Percentiles rank a stretch among this genome's conserved stretches.
Evolutionary conservation across 352 stramenopile species (phyloP).

Genomic region (Pythium dissotocum): DNA sequence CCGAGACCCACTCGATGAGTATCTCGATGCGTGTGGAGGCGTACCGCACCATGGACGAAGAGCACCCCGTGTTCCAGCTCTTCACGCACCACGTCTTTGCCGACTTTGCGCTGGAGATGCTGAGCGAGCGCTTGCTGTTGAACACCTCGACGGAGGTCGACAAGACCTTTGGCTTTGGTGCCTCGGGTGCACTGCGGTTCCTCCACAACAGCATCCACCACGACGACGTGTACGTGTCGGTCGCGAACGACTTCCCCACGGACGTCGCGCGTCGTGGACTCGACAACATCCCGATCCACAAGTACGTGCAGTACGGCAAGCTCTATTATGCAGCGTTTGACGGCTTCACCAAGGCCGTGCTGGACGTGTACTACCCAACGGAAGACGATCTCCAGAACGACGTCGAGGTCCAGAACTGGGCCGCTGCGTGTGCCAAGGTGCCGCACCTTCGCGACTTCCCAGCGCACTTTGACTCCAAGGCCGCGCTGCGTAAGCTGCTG

Average conservation of each 20-base stretch:
- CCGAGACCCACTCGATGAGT: conserved; percentile 23
- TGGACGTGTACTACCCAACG: conserved; percentile 35
- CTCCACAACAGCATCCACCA: conserved; percentile 25
- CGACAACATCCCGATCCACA: conserved; percentile 33
- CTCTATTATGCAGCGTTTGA: conserved; percentile 34
- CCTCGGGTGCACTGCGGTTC: conserved; percentile 33
- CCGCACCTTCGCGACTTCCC: conserved; percentile 20
- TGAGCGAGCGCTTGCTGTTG: conserved; percentile 39
- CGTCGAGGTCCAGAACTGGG: conserved; percentile 33
- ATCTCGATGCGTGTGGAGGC: conserved; percentile 44
- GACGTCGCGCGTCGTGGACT: conserved; percentile 24
- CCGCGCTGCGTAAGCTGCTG: conserved; percentile 14
- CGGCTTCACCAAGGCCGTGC: conserved; percentile 27
- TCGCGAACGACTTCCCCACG: conserved; percentile 24
- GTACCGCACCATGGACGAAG: conserved; percentile 30
- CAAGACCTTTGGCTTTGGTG: conserved; percentile 47
- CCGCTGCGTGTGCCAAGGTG: conserved; percentile 4
- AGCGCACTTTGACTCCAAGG: conserved; percentile 2
- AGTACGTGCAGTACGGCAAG: conserved; percentile 39
- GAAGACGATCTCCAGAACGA: conserved; percentile 34
- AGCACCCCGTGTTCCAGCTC: conserved; percentile 41
- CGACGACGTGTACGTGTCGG: conserved; percentile 17
- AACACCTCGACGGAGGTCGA: conserved; percentile 43
- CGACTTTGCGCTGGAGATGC: conserved; percentile 44
- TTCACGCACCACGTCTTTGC: conserved; percentile 41